These are phyloP conservation scores for Xylaria cubensis DNA, from an alignment of 495 filamentous ascomycete species.

Conservation along the genomic window DNA sequence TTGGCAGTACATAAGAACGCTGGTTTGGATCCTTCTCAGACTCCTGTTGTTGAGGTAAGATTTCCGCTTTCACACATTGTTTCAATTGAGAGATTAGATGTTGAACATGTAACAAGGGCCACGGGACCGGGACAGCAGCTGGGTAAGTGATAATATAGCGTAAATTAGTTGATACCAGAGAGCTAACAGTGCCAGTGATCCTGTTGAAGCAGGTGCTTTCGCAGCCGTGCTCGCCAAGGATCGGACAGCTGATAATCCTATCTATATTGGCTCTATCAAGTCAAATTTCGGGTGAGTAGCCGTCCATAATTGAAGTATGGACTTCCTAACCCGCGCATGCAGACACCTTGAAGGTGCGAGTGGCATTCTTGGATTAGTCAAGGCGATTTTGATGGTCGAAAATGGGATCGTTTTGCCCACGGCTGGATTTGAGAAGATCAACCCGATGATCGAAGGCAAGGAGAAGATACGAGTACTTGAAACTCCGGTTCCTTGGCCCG, in stretches of 20 bases:
- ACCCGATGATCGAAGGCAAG: constrained; percentile 43
- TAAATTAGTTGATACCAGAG: neutral
- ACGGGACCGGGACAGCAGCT: constrained; percentile 28
- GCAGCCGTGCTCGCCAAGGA: constrained; percentile 45
- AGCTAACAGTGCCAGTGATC: constrained; percentile 53
- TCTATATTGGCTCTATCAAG: constrained; percentile 62
- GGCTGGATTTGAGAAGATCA: constrained; percentile 49
- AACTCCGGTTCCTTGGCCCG: constrained; percentile 41
- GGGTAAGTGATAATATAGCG: constrained; percentile 41
- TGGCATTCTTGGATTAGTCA: constrained; percentile 61
- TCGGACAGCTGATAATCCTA: constrained; percentile 37
- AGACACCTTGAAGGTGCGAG: constrained; percentile 58
- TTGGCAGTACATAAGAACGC: constrained; percentile 45
- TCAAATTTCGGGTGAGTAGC: constrained; percentile 54
- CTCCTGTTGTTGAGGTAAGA: constrained; percentile 51
- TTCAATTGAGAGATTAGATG: constrained; percentile 43
- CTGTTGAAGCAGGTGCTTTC: constrained; percentile 61
- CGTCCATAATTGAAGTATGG: neutral
- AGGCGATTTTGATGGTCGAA: constrained; percentile 60
- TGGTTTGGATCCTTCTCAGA: constrained; percentile 46
- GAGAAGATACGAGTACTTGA: constrained; percentile 48
- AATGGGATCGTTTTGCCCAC: constrained; percentile 54
- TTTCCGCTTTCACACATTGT: constrained; percentile 41
- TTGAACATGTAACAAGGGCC: constrained; percentile 36
- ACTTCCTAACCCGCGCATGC: neutral